These are phyloP conservation scores for Handroanthus guayacan DNA, from an alignment of 257 asterid species.

Conservation along the genomic window DNA sequence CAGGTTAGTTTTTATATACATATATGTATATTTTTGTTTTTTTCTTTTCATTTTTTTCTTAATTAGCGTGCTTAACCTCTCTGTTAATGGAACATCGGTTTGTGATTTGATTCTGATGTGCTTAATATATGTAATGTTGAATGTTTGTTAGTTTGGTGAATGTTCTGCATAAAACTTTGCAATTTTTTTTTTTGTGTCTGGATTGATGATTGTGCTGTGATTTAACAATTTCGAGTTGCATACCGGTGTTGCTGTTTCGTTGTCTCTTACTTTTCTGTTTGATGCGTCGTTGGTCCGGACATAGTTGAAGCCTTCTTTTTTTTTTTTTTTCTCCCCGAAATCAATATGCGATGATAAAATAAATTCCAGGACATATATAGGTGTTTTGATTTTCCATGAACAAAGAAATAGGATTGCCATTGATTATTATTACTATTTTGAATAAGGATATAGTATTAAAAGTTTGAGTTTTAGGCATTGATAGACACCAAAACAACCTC, in stretches of 20 bases:
- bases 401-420: not conserved
- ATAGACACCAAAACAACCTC: not conserved
- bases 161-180: not conserved
- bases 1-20: slow-evolving; percentile 27
- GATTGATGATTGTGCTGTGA: slow-evolving; percentile 8
- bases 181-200: not conserved
- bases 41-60: too few species aligned
- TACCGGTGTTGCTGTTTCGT: not conserved
- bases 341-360: not conserved
- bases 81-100: not conserved
- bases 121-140: not conserved
- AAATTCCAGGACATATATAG: not conserved
- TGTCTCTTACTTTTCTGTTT: not conserved
- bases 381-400: not conserved
- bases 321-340: not conserved
- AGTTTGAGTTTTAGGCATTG: not conserved
- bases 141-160: not conserved
- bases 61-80: not conserved
- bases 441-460: too few species aligned
- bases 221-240: not conserved
- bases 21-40: not conserved
- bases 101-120: not conserved
- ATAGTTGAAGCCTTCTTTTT: not conserved
- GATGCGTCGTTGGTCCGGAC: not conserved
- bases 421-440: not conserved